These are phyloP conservation scores for Phytophthora kernoviae DNA, from an alignment of 352 stramenopile species.

Conservation along the genomic window DNA sequence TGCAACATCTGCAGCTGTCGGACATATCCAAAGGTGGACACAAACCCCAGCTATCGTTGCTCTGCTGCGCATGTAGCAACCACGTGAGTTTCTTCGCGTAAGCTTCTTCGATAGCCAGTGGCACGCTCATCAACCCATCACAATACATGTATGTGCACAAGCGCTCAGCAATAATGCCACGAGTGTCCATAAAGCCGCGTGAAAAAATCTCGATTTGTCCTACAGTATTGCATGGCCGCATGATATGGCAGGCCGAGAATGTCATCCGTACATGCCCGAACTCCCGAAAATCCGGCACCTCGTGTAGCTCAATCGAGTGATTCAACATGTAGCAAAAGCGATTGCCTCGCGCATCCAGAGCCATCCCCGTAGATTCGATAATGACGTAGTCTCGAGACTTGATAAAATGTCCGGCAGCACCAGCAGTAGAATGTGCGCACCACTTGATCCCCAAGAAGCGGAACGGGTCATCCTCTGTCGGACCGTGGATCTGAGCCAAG, in stretches of 20 bases:
- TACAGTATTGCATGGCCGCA: constrained; percentile 20
- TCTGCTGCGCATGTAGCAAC: constrained; percentile 8
- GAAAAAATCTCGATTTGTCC: constrained; percentile 41
- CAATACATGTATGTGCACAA: constrained; percentile 27
- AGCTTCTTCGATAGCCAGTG: constrained; percentile 38
- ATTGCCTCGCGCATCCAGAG: constrained; percentile 23
- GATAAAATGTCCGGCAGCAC: constrained; percentile 35
- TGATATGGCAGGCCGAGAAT: constrained; percentile 41
- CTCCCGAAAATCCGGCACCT: constrained; percentile 20
- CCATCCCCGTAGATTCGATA: constrained; percentile 33
- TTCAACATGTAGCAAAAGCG: constrained; percentile 32
- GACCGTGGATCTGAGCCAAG: constrained; percentile 37
- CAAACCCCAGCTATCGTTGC: constrained; percentile 4
- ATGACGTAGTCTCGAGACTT: constrained; percentile 46
- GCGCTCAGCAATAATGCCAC: constrained; percentile 24
- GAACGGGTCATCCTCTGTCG: constrained; percentile 44
- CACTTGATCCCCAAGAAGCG: constrained; percentile 56
- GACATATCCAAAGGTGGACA: constrained; percentile 13
- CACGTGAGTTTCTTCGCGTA: constrained; percentile 50
- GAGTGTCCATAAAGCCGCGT: constrained; percentile 34
- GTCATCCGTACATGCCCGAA: constrained; percentile 38
- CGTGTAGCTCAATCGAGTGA: constrained; percentile 35
- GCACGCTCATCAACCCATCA: constrained; percentile 20
- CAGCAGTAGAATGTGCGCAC: constrained; percentile 35
- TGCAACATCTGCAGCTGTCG: constrained; percentile 31